Conservation (phyloP, 805 yeast species). For the Blastobotrys peoriensis region DNA sequence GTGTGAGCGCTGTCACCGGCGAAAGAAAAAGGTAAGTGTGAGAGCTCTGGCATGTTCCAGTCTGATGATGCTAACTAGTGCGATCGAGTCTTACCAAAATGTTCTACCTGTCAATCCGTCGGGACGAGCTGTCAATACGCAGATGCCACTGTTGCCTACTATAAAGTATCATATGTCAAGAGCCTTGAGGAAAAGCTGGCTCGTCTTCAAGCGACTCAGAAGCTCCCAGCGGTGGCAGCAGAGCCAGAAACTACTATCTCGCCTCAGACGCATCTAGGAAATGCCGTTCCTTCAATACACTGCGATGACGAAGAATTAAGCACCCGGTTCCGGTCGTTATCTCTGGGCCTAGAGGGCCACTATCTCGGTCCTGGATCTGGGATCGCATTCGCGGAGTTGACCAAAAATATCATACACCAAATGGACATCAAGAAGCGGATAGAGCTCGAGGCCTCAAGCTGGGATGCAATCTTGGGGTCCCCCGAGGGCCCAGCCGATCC, state of each 20-base stretch:
- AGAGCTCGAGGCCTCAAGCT: constrained; percentile 8
- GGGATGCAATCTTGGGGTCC: constrained; percentile 11
- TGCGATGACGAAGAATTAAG: constrained; percentile 8
- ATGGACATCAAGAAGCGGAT: constrained; percentile 13
- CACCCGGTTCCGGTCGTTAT: constrained; percentile 16
- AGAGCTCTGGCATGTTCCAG: not conserved
- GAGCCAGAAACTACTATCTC: not conserved
- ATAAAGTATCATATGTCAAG: constrained; percentile 14
- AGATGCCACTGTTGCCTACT: constrained; percentile 11
- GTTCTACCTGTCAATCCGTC: constrained; percentile 11
- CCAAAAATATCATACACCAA: constrained; percentile 16
- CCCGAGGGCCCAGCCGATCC: not conserved
- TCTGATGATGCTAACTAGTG: constrained; percentile 9
- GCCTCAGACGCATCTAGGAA: not conserved
- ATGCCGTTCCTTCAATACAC: not conserved
- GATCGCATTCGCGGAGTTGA: constrained; percentile 19
- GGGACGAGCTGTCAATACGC: constrained; percentile 10
- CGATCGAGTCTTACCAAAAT: constrained; percentile 17
- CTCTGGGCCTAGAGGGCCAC: constrained; percentile 20
- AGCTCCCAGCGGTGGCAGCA: constrained; percentile 5
- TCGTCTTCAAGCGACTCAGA: not conserved
- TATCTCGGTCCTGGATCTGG: constrained; percentile 22
- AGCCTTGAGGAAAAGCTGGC: constrained; percentile 7
- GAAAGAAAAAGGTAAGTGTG: constrained; percentile 20
- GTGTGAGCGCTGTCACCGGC: constrained; percentile 17